Evolutionary conservation across 2,329 filamentous ascomycete species (phyloP), one percentile per base, ranked within the genome.

Genomic region (Phyllosticta ampelicida): DNA sequence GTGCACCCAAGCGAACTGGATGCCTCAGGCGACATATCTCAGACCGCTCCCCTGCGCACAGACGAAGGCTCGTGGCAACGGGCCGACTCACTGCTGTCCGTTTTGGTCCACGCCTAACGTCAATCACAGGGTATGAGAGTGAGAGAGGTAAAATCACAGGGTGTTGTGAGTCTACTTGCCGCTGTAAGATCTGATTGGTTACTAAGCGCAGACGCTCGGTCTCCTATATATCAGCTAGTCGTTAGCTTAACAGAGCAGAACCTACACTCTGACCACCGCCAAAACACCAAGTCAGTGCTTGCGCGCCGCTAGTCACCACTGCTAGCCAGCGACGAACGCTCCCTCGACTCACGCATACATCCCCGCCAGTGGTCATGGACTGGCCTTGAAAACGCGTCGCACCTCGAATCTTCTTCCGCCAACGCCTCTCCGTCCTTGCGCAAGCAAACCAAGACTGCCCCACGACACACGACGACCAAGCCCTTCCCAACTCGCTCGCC

Each of bases 291-390:
- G 23, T n/a, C 16, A 44, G 36, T n/a, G 36, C 16, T 44, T 44
- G 36, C 36, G 36, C 36, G 36, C 36, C 16, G 16, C 13, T 16
- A 44, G 36, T 44, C 36, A n/a, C 36, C 36, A 44, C 36, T 44
- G 3, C 36, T n/a, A 44, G n/a, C 13, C 36, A 44, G 18, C 56
- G 50, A 58, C 51, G 28, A 23, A 21, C 49, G 48, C 52, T 51
- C 53, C 48, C 55, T 49, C 48, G 16, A 29, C 48, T 21, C 16
- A n/a, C 57, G 18, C 55, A 21, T 28, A 36, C 9, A n/a, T 5
- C 20, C 11, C 18, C 16, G 13, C 48, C 19, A 28, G 56, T 55
- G 54, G 58, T 56, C 58, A 60, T 60, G 58, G 58, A 60, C 50
- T 60, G 49, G 54, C 54, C 54, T 51, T 60, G 53, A 60, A 19